These are phyloP conservation scores for Prillingera fragicola DNA, from an alignment of 1,284 basidiomycete species.

Conservation along the genomic window DNA sequence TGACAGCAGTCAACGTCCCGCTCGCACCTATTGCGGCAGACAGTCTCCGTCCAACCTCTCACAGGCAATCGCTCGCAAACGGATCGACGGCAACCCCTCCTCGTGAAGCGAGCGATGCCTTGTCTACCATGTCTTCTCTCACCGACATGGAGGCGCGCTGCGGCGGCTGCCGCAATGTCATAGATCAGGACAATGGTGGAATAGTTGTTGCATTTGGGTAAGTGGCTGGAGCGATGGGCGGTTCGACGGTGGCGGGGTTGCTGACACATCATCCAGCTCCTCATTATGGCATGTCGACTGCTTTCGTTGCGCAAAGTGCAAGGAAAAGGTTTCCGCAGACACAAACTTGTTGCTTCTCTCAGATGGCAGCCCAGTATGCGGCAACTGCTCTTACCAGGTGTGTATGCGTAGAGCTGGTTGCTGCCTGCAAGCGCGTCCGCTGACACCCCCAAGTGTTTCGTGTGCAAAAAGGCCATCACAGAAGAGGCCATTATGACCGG, in stretches of 20 bases:
- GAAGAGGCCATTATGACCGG: slow-evolving; percentile 99
- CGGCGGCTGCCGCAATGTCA: slow-evolving; percentile 76
- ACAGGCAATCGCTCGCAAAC: neutral
- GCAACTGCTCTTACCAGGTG: slow-evolving; percentile 84
- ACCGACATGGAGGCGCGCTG: slow-evolving; percentile 51
- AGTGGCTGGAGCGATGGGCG: no score
- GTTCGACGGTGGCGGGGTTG: neutral
- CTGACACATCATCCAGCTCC: slow-evolving; percentile 28
- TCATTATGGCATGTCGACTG: slow-evolving; percentile 50
- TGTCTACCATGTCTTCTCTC: slow-evolving; percentile 15
- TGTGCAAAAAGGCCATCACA: slow-evolving; percentile 83
- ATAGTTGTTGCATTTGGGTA: slow-evolving; percentile 88
- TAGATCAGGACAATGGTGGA: slow-evolving; percentile 76
- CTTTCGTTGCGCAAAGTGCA: slow-evolving; percentile 53
- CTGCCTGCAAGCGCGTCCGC: slow-evolving; percentile 26
- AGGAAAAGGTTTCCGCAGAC: slow-evolving; percentile 61
- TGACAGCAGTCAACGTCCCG: slow-evolving; percentile 11
- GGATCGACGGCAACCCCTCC: neutral
- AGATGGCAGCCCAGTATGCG: slow-evolving; percentile 94
- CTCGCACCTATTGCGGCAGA: no score
- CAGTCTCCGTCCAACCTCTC: neutral
- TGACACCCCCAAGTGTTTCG: slow-evolving; percentile 59
- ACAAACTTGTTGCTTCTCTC: slow-evolving; percentile 92
- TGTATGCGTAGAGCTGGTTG: slow-evolving; percentile 23
- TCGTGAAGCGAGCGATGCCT: slow-evolving; percentile 1